Base-by-base conservation (phyloP, 129 eudicot species). In the Flaveria ramosissima region DNA sequence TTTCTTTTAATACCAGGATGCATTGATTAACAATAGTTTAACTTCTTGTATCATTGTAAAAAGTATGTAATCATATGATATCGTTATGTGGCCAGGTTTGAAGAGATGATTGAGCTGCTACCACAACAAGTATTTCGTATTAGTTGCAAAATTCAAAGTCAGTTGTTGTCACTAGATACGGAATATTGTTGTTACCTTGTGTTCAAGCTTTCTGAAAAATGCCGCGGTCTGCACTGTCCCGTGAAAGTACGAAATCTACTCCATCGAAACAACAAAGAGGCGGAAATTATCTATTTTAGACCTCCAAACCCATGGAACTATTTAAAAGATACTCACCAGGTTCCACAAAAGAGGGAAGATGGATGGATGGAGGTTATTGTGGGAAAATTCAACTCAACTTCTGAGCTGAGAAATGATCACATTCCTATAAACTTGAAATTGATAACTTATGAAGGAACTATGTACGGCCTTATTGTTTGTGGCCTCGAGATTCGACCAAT, bases 351-450 rank as follows among this genome's bases (percentile, higher is more conserved):
- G 11, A 74, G 78, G 71, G 47, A 46, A 61, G 71, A 73, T 57
- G 77, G 77, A 26, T 74, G 71, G 78, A 62, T 74, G 71, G 71
- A 74, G 71, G 71, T 74, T 7, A 61, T 2, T 7, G 78, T 74
- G 45, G 61, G 70, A 46, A 74, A 61, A 3, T 60, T 74, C 24
- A 74, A 74, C 70, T 46, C 70, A 24, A 74, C 16, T 16, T 16
- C 26, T 26, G 23, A 11, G 21, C 41, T 13, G 15, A 73, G 68
- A 73, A 1, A 60, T 45, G 60, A 23, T 23, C 2, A 15, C 17
- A 43, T 74, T 74, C 70, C 23, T 74, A 15, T 74, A 11, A 61
- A 74, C 61, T 24, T 74, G 71, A 74, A 61, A n/a, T 43, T 74
- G 2, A 61, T 45, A 42, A 74, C 39, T 24, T 74, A 74, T 16